Conservation (phyloP, 2,329 filamentous ascomycete species). For the Biscogniauxia sp. region DNA sequence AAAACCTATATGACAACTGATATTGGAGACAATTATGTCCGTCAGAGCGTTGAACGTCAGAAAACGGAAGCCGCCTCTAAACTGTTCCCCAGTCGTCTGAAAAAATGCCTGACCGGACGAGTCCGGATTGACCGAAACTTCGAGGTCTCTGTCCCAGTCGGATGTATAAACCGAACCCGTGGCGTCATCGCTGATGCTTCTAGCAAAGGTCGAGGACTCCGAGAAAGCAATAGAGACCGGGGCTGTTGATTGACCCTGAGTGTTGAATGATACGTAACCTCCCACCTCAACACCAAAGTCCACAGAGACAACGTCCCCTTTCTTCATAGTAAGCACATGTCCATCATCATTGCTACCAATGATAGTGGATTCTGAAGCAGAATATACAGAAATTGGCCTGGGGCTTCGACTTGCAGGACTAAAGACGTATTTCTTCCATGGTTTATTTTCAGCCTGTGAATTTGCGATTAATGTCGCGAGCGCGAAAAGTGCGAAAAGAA, state of each 20-base stretch:
- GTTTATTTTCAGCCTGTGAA: neutral
- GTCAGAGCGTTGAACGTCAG: conserved; percentile 33
- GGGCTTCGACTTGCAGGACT: neutral
- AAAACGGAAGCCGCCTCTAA: conserved; percentile 45
- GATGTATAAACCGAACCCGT: conserved; percentile 19
- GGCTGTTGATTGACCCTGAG: neutral
- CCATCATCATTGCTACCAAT: neutral
- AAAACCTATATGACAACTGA: conserved; percentile 31
- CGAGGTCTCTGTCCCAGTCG: conserved; percentile 25
- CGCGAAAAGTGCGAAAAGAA: neutral
- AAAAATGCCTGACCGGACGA: conserved; percentile 4
- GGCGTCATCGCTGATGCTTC: conserved; percentile 23
- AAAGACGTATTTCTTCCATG: neutral
- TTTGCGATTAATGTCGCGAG: neutral
- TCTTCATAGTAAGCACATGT: neutral
- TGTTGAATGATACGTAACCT: neutral
- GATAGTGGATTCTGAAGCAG: neutral
- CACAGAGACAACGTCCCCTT: neutral
- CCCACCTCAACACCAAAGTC: neutral
- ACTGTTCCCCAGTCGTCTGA: conserved; percentile 29
- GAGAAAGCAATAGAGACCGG: conserved; percentile 22
- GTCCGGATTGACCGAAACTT: conserved; percentile 13
- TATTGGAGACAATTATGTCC: conserved; percentile 24
- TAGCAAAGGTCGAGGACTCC: conserved; percentile 22
- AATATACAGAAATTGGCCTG: neutral